Base-by-base conservation (phyloP, 805 yeast species). In the Wickerhamiella galacta region DNA sequence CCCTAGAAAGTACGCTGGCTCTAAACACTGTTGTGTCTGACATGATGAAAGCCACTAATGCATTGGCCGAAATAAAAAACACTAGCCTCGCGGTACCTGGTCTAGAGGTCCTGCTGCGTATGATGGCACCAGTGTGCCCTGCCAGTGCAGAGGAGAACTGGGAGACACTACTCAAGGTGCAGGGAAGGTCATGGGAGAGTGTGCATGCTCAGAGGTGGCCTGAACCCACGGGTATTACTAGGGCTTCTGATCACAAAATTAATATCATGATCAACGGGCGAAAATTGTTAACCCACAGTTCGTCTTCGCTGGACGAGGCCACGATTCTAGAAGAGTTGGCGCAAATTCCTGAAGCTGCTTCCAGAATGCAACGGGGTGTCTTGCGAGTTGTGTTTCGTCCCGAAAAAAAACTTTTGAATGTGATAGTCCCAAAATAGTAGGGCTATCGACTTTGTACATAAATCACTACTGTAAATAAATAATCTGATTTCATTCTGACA, bases 11-110 rank as follows among this genome's bases (percentile, higher is more conserved):
- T 1, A 64, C 69, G 1, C 54, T 77, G 18, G 63, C 83, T 0
- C 59, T 87, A 50, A 87, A 90, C 52, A 85, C 95, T 0, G 72
- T 82, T 2, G 68, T 90, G 16, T 80, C 95, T 0, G 92, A 83
- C 49, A 77, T 72, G 47, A 87, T 83, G 94, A 90, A 83, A 47
- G 52, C 75, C 31, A 76, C 92, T 8, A 40, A 49, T 2, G 63
- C 66, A 0, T 27, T 60, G 3, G 62, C 63, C 23, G 47, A 56
- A 5, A 44, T 54, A 1, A 41, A 49, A 1, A 54, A 70, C 7
- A 51, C 56, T 26, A 55, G 68, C 1, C 64, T 64, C 37, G 40
- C 39, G 11, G 18, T 16, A 2, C 24, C 30, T 1, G 43, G 42
- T 1, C 34, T 41, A 17, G 58, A 64, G 40, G 70, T 67, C 34